Evolutionary conservation across 306 rosid species (phyloP).

Genomic region (Lathyrus oleraceus): DNA sequence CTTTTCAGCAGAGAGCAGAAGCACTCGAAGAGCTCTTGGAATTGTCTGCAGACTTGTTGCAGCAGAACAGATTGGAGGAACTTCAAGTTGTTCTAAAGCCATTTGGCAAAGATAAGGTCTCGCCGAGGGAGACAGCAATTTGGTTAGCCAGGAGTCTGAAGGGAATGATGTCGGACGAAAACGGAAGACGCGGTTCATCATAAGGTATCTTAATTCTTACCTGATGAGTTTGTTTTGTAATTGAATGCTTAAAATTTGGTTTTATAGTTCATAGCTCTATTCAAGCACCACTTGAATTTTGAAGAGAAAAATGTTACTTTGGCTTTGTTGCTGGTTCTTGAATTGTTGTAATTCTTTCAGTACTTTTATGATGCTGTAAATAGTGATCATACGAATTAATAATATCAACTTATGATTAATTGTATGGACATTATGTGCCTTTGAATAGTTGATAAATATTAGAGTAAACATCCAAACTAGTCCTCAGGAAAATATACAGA

Average conservation of each 20-base stretch:
- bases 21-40: constrained; percentile 98
- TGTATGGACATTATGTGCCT: constrained; percentile 37
- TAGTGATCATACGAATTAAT: constrained; percentile 62
- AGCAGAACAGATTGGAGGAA: constrained; percentile 84
- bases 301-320: constrained; percentile 36
- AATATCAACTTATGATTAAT: constrained; percentile 37
- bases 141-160: constrained; percentile 97
- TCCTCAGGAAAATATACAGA: too few species aligned
- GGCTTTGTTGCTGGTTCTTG: constrained; percentile 24
- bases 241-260: constrained; percentile 37
- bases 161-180: constrained; percentile 91
- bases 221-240: constrained; percentile 39
- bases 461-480: too few species aligned
- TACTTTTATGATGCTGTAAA: constrained; percentile 74
- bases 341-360: constrained; percentile 62
- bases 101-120: constrained; percentile 91
- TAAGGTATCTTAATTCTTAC: constrained; percentile 43
- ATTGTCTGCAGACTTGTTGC: constrained; percentile 89
- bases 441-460: constrained; percentile 7
- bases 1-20: constrained; percentile 92
- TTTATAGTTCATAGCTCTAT: constrained; percentile 39
- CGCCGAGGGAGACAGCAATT: constrained; percentile 98
- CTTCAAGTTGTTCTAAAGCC: constrained; percentile 91
- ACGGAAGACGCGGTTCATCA: constrained; percentile 50
- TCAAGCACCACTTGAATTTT: constrained; percentile 50